phyloP scores from a whole-genome alignment of 768 basidiomycete genomes.

The Pleurotus djamor region DNA sequence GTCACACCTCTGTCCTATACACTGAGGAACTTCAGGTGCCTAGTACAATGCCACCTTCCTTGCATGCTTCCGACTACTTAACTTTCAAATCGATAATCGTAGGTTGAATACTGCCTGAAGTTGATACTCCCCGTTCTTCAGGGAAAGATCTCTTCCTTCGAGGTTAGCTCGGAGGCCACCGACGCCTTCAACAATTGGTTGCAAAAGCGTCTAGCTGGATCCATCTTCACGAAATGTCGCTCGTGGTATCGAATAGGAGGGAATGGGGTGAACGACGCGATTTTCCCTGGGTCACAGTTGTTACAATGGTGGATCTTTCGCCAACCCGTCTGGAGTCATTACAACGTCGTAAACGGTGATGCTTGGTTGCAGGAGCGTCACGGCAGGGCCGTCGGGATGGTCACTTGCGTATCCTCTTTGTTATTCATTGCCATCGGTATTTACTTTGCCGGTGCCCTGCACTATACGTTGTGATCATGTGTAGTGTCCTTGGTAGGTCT shows the following conservation, averaged over 20 bases:
- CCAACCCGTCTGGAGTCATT: slow-evolving; percentile 28
- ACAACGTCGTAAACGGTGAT: slow-evolving; percentile 17
- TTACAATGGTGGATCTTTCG: slow-evolving; percentile 34
- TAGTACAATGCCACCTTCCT: too few species aligned
- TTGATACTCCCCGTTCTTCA: slow-evolving; percentile 38
- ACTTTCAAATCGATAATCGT: background rate
- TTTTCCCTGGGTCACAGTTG: slow-evolving; percentile 28
- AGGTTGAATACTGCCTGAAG: slow-evolving; percentile 42
- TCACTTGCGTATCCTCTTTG: background rate
- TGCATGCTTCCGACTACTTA: too few species aligned
- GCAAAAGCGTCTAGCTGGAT: slow-evolving; percentile 26
- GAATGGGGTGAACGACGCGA: slow-evolving; percentile 21
- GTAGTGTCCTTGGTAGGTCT: background rate
- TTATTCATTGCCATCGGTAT: background rate
- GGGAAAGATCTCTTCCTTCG: slow-evolving; percentile 27
- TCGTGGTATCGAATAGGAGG: slow-evolving; percentile 31
- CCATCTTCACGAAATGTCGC: slow-evolving; percentile 29
- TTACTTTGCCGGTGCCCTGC: background rate
- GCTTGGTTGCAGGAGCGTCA: background rate
- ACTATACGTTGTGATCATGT: background rate
- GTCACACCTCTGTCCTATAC: slow-evolving; percentile 41
- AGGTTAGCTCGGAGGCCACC: slow-evolving; percentile 31
- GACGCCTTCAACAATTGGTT: slow-evolving; percentile 37
- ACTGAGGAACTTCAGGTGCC: slow-evolving; percentile 39
- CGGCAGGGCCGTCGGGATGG: background rate